Evolutionary conservation across 306 rosid genomes (phyloP).

Genomic region (Acacia confusa): DNA sequence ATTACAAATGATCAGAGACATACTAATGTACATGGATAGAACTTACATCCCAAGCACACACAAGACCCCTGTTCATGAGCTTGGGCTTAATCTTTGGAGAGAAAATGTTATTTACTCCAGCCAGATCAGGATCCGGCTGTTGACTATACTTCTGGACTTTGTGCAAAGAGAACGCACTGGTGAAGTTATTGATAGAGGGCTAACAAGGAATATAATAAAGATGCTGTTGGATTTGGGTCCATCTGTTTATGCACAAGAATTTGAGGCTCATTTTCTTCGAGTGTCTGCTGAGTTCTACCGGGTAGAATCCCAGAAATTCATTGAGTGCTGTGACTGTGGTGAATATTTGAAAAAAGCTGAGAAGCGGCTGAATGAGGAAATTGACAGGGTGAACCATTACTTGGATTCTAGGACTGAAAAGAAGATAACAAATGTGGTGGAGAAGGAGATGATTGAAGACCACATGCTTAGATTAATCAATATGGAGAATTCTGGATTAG

Average conservation of each 20-base stretch:
- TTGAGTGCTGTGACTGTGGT: conserved; percentile 92
- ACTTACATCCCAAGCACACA: conserved; percentile 84
- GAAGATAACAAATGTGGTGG: conserved; percentile 85
- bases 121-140: conserved; percentile 77
- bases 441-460: conserved; percentile 87
- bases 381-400: conserved; percentile 90
- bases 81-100: conserved; percentile 93
- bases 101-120: conserved; percentile 72
- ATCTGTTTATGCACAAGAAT: conserved; percentile 81
- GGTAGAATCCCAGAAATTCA: conserved; percentile 78
- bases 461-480: conserved; percentile 91
- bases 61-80: conserved; percentile 90
- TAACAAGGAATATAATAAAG: conserved; percentile 77
- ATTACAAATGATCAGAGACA: conserved; percentile 87
- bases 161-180: conserved; percentile 77
- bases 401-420: conserved; percentile 75
- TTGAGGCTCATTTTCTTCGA: conserved; percentile 74
- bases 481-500: conserved; percentile 92
- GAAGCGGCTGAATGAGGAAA: conserved; percentile 89
- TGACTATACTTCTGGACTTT: conserved; percentile 70
- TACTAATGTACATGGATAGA: conserved; percentile 97
- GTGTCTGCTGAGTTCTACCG: conserved; percentile 85
- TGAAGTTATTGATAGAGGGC: conserved; percentile 84
- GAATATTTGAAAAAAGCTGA: conserved; percentile 91
- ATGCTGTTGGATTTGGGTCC: conserved; percentile 94